These are phyloP conservation scores for Crithidia acanthocephali DNA, from an alignment of 208 protist genomes.

Conservation along the genomic window DNA sequence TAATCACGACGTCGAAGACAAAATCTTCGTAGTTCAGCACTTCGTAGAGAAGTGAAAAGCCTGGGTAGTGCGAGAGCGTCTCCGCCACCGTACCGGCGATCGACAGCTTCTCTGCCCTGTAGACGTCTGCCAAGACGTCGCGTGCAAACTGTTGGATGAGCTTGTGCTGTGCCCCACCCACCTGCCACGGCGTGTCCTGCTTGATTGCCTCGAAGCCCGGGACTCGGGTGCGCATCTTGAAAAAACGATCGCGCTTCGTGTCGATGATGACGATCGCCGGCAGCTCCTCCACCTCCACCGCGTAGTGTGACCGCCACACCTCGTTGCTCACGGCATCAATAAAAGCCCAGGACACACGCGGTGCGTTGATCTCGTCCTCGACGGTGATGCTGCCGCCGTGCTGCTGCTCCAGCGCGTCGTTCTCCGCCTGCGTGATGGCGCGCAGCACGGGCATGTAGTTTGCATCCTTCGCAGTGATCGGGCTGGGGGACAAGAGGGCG, in stretches of 20 bases:
- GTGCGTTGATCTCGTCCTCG: conserved; percentile 31
- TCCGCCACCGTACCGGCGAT: conserved; percentile 63
- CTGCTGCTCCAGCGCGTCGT: conserved; percentile 29
- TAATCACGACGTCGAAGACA: conserved; percentile 62
- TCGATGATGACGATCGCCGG: conserved; percentile 85
- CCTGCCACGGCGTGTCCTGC: conserved; percentile 56
- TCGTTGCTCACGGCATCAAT: conserved; percentile 49
- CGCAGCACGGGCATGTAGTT: conserved; percentile 76
- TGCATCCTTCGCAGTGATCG: conserved; percentile 42
- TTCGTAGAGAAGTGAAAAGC: conserved; percentile 51
- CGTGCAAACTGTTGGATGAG: conserved; percentile 61
- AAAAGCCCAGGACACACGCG: conserved; percentile 63
- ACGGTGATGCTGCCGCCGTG: conserved; percentile 26
- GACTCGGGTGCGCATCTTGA: conserved; percentile 56
- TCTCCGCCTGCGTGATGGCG: conserved; percentile 58
- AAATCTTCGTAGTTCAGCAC: conserved; percentile 74
- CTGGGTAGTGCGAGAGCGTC: conserved; percentile 53
- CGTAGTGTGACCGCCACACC: conserved; percentile 70
- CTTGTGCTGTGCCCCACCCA: conserved; percentile 62
- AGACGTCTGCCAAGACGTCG: conserved; percentile 56
- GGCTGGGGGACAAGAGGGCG: conserved; percentile 60
- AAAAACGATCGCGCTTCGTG: conserved; percentile 70
- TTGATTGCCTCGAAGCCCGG: conserved; percentile 77
- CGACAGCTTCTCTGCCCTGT: conserved; percentile 65
- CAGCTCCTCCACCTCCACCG: conserved; percentile 54